A percentile compares a stretch with the other conserved stretches of the same genome.
phyloP scores from a whole-genome alignment of 495 filamentous ascomycete species.

The Symbiotaphrina buchneri region DNA sequence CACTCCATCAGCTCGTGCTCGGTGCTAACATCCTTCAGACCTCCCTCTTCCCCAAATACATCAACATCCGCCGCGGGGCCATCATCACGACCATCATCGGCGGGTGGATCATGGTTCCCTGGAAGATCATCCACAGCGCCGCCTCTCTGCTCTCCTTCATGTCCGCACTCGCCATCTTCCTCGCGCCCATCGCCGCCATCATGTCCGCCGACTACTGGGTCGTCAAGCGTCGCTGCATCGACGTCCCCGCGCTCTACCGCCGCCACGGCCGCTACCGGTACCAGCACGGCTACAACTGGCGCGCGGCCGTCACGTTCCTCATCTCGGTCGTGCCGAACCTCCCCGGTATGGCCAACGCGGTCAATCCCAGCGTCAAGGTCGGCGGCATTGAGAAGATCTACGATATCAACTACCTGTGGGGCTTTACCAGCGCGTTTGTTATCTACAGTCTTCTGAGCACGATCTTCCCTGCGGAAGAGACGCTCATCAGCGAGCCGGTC shows the following conservation, averaged over 20 bases:
- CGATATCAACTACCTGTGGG: constrained; percentile 25
- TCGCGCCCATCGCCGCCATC: constrained; percentile 45
- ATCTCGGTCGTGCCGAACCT: constrained; percentile 29
- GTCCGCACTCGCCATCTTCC: constrained; percentile 32
- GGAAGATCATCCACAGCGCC: constrained; percentile 40
- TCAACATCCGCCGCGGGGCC: constrained; percentile 32
- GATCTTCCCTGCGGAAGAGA: constrained; percentile 12
- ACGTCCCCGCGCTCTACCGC: constrained; percentile 33
- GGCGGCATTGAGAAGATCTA: constrained; percentile 15
- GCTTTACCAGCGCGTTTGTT: constrained; percentile 19
- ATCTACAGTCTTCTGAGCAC: constrained; percentile 15
- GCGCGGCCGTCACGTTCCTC: constrained; percentile 37
- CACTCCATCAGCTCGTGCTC: too few species aligned
- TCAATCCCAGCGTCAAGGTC: not conserved
- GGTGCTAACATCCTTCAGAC: too few species aligned
- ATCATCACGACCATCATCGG: constrained; percentile 26
- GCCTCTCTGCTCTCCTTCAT: constrained; percentile 37
- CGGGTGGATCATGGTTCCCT: constrained; percentile 33
- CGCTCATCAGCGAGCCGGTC: too few species aligned
- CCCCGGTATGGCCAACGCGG: constrained; percentile 11
- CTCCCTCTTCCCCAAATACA: constrained; percentile 29
- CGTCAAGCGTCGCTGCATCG: constrained; percentile 33
- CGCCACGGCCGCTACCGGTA: constrained; percentile 30
- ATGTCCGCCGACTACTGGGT: constrained; percentile 48
- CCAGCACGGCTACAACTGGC: constrained; percentile 35